Base-by-base conservation (phyloP, 768 basidiomycete species). In the Clitopilus passeckerianus region DNA sequence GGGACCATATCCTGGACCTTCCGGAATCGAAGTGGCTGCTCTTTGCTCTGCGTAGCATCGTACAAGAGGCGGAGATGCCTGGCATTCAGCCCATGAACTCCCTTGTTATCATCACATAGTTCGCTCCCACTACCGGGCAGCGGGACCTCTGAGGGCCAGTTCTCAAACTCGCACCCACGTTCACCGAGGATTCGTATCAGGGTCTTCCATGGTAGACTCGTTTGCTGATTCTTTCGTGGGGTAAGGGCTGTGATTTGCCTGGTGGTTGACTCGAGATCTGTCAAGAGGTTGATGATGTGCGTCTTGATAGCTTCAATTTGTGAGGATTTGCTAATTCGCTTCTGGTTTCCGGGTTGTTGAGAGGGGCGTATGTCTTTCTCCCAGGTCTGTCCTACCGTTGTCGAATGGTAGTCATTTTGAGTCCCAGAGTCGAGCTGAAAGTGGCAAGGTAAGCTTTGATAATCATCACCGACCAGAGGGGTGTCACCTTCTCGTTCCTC, bases 141-240 rank as follows among this genome's bases (percentile, higher is more conserved):
- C 20, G 55, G 55, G 8, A 56, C 55, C 41, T 56, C 55, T n/a
- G 34, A 23, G 24, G 34, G 55, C 55, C 55, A 56, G 55, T 56
- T 56, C 34, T 56, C 55, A 6, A 56, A 16, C 27, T 56, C 34
- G 23, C 15, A 41, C 9, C 55, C 55, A 22, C 34, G 34, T 34
- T 56, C 34, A n/a, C 6, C 22, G 8, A 56, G 55, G 18, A 56
- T 56, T 20, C 18, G 23, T 0, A 33, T 34, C 2, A 56, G 55
- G 1, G 10, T 37, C 12, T 34, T 56, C 55, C 55, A 37, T 23
- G 55, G 55, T 3, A 56, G 18, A 10, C 15, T 34, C 6, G 30
- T 6, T 15, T 27, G 9, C 27, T 27, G 53, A 12, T 54, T 27
- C 23, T 24, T 33, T 18, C 16, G 34, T 30, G 23, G 24, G 24